phyloP scores from a whole-genome alignment of 2,329 filamentous ascomycete genomes.

The Ascochyta viciae-villosae region DNA sequence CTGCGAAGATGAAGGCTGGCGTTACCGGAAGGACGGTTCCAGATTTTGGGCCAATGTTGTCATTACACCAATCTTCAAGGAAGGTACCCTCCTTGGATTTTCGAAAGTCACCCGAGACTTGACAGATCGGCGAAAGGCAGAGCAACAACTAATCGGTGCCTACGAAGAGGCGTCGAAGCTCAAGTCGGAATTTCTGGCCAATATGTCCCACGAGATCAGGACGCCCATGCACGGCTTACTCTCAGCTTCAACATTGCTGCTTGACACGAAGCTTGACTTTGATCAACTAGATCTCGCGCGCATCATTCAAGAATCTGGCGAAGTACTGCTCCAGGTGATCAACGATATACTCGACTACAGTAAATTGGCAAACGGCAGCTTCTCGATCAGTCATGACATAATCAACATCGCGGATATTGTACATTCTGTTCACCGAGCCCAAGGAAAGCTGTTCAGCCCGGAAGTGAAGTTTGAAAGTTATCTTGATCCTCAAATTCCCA shows the following conservation, averaged over 20 bases:
- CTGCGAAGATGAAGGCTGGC: constrained; percentile 67
- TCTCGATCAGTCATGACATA: constrained; percentile 63
- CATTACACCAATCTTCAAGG: constrained; percentile 63
- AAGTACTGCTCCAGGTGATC: constrained; percentile 66
- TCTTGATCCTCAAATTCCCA: constrained; percentile 58
- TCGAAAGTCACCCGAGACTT: constrained; percentile 66
- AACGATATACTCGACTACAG: constrained; percentile 73
- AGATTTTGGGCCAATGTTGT: constrained; percentile 67
- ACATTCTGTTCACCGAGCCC: constrained; percentile 59
- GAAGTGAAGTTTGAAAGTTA: constrained; percentile 56
- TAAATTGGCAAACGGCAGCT: constrained; percentile 66
- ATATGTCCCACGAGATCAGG: constrained; percentile 70
- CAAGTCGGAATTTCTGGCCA: constrained; percentile 68
- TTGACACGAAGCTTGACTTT: constrained; percentile 60
- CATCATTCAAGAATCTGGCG: constrained; percentile 67
- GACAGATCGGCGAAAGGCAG: constrained; percentile 62
- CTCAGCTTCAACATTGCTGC: constrained; percentile 64
- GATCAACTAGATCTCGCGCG: constrained; percentile 64
- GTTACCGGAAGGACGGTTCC: constrained; percentile 64
- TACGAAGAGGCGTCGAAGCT: constrained; percentile 69
- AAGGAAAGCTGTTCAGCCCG: constrained; percentile 56
- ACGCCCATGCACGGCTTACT: constrained; percentile 70
- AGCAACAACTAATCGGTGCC: constrained; percentile 62
- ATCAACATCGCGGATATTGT: constrained; percentile 58
- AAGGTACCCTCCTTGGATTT: constrained; percentile 62